Conservation (phyloP, 257 asterid genomes). For the Solanum sitiens region DNA sequence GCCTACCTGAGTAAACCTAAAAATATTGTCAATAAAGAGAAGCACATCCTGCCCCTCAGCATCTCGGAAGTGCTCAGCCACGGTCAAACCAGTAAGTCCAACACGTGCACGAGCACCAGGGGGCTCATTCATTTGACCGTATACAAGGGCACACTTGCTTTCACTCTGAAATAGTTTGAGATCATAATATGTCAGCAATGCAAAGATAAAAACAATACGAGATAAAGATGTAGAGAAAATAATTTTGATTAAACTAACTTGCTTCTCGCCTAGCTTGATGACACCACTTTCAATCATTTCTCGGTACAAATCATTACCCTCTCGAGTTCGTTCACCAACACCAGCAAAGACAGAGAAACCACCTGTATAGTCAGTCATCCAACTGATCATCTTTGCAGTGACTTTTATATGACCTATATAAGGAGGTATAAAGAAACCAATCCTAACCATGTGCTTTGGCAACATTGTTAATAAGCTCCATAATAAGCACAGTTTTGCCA, state of each 20-base stretch:
- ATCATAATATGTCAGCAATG: neutral
- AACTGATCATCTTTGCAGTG: neutral
- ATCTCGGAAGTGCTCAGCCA: constrained; percentile 98
- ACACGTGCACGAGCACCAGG: constrained; percentile 99
- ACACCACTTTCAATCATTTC: constrained; percentile 99
- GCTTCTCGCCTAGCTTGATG: constrained; percentile 94
- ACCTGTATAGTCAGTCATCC: constrained; percentile 32
- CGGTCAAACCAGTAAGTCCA: constrained; percentile 96
- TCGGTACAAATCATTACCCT: constrained; percentile 96
- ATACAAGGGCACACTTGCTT: constrained; percentile 97
- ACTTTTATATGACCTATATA: neutral
- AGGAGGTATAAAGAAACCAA: neutral
- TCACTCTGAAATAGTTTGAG: constrained; percentile 38
- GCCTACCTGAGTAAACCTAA: constrained; percentile 89
- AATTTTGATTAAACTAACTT: constrained; percentile 29
- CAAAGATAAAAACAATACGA: neutral
- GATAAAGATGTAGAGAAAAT: neutral
- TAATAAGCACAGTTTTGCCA: constrained; percentile 90
- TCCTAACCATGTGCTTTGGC: constrained; percentile 91
- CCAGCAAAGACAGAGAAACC: constrained; percentile 99
- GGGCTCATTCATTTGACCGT: constrained; percentile 99
- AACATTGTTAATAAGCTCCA: constrained; percentile 90
- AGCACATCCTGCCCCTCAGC: constrained; percentile 99
- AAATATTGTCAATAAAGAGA: constrained; percentile 93
- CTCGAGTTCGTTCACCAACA: constrained; percentile 96